Evolutionary conservation across 2,329 filamentous ascomycete genomes (phyloP).

Genomic region (Curvularia eragrostidis): DNA sequence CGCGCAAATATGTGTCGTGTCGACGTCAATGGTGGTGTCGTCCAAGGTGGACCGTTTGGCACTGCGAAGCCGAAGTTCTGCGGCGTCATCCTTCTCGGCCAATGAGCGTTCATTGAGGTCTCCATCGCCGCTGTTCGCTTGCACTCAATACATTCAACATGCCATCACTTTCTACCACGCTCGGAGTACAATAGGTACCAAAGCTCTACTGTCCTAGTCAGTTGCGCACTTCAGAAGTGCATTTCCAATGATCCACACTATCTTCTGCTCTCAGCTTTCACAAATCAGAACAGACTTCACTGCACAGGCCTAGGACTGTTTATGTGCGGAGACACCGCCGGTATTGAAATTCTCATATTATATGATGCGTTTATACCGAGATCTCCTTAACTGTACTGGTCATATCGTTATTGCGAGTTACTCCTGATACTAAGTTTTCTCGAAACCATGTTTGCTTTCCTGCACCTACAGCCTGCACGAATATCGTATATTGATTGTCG

Average conservation of each 20-base stretch:
- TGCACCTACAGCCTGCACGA: not conserved
- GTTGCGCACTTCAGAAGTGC: not conserved
- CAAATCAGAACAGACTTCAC: not conserved
- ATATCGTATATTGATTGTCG: not conserved
- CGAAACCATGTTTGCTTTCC: not conserved
- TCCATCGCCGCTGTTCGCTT: not conserved
- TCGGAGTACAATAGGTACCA: not conserved
- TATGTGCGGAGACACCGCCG: not conserved
- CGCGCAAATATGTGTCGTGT: slow-evolving; percentile 15
- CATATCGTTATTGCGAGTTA: not conserved
- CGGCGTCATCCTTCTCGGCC: slow-evolving; percentile 18
- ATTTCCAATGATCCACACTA: not conserved
- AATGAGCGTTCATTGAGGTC: slow-evolving; percentile 28
- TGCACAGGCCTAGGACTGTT: not conserved
- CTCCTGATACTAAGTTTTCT: not conserved
- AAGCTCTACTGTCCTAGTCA: not conserved
- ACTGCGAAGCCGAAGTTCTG: slow-evolving; percentile 27
- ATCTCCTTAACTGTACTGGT: not conserved
- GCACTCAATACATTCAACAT: not conserved
- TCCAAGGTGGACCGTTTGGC: slow-evolving; percentile 29
- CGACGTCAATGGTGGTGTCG: slow-evolving; percentile 23
- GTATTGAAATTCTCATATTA: not conserved
- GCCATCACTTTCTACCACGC: not conserved
- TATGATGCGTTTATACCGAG: not conserved
- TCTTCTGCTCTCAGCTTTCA: not conserved